phyloP scores from a whole-genome alignment of 129 eudicot species.

The Flaveria ramosissima region DNA sequence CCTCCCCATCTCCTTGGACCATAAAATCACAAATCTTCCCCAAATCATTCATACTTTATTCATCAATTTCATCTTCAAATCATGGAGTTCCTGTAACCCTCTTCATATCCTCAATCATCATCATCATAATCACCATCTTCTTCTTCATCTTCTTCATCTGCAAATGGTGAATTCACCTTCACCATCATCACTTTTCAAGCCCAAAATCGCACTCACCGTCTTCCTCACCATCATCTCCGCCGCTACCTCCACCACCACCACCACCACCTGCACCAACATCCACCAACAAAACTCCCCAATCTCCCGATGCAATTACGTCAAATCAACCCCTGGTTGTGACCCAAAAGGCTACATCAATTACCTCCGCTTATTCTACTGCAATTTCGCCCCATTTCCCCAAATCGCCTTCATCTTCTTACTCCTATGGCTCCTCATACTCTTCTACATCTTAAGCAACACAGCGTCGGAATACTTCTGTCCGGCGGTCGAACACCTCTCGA shows the following conservation, averaged over 20 bases:
- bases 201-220: constrained; percentile 1
- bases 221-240: constrained; percentile 15
- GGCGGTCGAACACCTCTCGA: constrained; percentile 51
- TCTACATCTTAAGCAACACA: constrained; percentile 59
- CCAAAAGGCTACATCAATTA: constrained; percentile 61
- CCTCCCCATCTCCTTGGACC: constrained; percentile 15
- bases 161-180: constrained; percentile 26
- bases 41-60: neutral
- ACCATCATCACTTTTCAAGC: neutral
- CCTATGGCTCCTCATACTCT: constrained; percentile 55
- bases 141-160: neutral
- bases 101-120: neutral
- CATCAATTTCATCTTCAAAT: constrained; percentile 5
- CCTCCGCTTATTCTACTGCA: constrained; percentile 59
- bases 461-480: constrained; percentile 67
- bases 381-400: constrained; percentile 31
- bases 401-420: constrained; percentile 44
- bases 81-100: constrained; percentile 19
- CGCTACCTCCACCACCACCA: constrained; percentile 4
- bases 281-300: constrained; percentile 26
- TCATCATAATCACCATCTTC: neutral
- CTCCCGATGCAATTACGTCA: constrained; percentile 46
- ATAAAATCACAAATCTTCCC: neutral
- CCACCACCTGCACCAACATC: constrained; percentile 36
- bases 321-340: constrained; percentile 36